Percentiles rank a stretch among this genome's conserved stretches.
These are phyloP conservation scores for Geopyxis carbonaria DNA, from an alignment of 495 filamentous ascomycete species.

Conservation along the genomic window DNA sequence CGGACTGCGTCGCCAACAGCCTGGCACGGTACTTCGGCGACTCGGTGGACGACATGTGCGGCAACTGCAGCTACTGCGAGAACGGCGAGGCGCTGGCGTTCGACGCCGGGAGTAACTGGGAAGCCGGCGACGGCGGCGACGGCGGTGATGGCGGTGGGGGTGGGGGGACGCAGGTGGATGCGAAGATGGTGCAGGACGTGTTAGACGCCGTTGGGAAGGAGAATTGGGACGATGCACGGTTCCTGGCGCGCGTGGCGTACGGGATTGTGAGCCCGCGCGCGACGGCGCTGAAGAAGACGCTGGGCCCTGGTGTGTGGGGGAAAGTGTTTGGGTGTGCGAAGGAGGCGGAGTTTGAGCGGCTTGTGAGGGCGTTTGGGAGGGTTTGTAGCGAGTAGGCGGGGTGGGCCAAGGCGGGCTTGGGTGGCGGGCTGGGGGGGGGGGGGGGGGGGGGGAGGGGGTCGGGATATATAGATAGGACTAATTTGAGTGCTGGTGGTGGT, in stretches of 20 bases:
- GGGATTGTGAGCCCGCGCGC: conserved; percentile 40
- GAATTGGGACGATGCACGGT: conserved; percentile 34
- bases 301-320: conserved; percentile 30
- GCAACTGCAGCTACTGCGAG: conserved; percentile 37
- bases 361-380: conserved; percentile 1
- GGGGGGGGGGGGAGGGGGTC: neutral
- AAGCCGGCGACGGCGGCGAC: too few relatives aligned
- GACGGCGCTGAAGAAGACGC: conserved; percentile 26
- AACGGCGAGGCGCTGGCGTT: conserved; percentile 28
- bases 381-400: neutral
- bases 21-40: conserved; percentile 42
- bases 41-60: conserved; percentile 29
- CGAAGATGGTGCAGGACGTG: conserved; percentile 26
- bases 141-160: too few relatives aligned
- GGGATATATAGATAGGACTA: too few relatives aligned
- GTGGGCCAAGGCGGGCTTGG: neutral
- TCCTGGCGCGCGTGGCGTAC: conserved; percentile 39
- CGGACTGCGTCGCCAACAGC: conserved; percentile 31
- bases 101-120: conserved; percentile 1
- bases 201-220: conserved; percentile 25
- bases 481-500: too few relatives aligned
- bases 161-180: conserved; percentile 25
- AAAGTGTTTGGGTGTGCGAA: conserved; percentile 1
- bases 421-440: neutral
- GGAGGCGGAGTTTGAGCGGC: conserved; percentile 1